Conservation (phyloP, 2,329 filamentous ascomycete genomes). For the Huntiella decipiens region DNA sequence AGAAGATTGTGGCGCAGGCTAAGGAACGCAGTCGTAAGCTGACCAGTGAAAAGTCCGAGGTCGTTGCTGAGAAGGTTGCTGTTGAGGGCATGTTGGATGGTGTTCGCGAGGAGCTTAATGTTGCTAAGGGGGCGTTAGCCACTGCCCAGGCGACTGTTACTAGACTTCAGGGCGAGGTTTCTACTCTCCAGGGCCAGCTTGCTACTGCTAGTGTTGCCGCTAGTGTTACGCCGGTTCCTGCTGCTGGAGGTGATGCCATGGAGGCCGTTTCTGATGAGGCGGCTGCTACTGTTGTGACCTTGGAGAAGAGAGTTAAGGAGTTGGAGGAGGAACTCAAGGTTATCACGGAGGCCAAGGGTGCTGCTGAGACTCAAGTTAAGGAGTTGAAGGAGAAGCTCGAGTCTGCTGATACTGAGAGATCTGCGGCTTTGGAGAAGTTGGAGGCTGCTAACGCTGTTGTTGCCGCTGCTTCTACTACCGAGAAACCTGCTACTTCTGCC, state of each 20-base stretch:
- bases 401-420: slow-evolving; percentile 46
- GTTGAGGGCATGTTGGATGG: slow-evolving; percentile 31
- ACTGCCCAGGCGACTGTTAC: slow-evolving; percentile 18
- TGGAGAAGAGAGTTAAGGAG: slow-evolving; percentile 15
- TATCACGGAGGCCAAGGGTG: slow-evolving; percentile 13
- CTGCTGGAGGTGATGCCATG: slow-evolving; percentile 12
- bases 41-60: slow-evolving; percentile 33
- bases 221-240: slow-evolving; percentile 16
- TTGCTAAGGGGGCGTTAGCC: slow-evolving; percentile 23
- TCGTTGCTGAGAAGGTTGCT: slow-evolving; percentile 30
- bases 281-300: slow-evolving; percentile 1
- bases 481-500: slow-evolving; percentile 13
- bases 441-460: slow-evolving; percentile 42
- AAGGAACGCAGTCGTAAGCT: slow-evolving; percentile 40
- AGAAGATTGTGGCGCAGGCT: slow-evolving; percentile 40
- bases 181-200: slow-evolving; percentile 17
- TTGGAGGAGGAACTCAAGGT: slow-evolving; percentile 31
- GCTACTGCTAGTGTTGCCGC: not conserved
- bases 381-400: slow-evolving; percentile 40
- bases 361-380: slow-evolving; percentile 6
- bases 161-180: slow-evolving; percentile 24
- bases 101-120: slow-evolving; percentile 34
- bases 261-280: not conserved
- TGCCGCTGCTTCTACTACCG: slow-evolving; percentile 31
- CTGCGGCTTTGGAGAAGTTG: slow-evolving; percentile 47